Conservation (phyloP, 768 basidiomycete genomes). For the Wakefieldia striispora region DNA sequence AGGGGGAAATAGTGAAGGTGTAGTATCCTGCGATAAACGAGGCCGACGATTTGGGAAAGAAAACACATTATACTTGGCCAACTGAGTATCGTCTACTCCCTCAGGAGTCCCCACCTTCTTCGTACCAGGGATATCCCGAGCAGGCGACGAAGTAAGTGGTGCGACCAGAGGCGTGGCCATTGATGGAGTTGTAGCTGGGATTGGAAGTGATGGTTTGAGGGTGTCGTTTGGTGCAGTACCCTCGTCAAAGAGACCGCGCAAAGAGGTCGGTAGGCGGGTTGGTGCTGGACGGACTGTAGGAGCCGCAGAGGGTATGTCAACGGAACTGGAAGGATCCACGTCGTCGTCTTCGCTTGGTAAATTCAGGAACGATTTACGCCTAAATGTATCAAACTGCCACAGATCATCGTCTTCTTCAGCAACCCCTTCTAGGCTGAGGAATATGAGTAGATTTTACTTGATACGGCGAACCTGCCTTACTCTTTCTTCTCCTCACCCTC, state of each 20-base stretch:
- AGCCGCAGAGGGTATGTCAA: constrained; percentile 22
- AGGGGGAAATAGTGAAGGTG: constrained; percentile 28
- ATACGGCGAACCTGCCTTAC: constrained; percentile 25
- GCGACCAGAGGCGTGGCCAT: constrained; percentile 25
- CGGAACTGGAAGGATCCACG: constrained; percentile 10
- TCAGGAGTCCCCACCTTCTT: constrained; percentile 34
- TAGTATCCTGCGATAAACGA: constrained; percentile 54
- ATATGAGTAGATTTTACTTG: constrained; percentile 4
- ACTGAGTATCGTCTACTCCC: constrained; percentile 38
- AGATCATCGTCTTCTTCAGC: constrained; percentile 35
- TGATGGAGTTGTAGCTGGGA: constrained; percentile 26
- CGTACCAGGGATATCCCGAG: constrained; percentile 31
- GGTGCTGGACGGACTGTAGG: constrained; percentile 51
- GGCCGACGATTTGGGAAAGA: constrained; percentile 58
- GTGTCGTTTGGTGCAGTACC: constrained; percentile 40
- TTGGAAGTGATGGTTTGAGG: constrained; percentile 40
- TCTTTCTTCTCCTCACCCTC: constrained; percentile 64
- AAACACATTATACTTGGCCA: constrained; percentile 49
- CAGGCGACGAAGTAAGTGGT: constrained; percentile 35
- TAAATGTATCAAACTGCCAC: constrained; percentile 80
- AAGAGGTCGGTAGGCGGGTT: constrained; percentile 68
- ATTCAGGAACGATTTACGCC: constrained; percentile 37
- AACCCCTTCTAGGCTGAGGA: constrained; percentile 19
- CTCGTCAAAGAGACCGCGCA: constrained; percentile 77
- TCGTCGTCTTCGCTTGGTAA: constrained; percentile 26